These are phyloP conservation scores for Colletotrichum liriopes DNA, from an alignment of 2,329 filamentous ascomycete species.

Conservation along the genomic window DNA sequence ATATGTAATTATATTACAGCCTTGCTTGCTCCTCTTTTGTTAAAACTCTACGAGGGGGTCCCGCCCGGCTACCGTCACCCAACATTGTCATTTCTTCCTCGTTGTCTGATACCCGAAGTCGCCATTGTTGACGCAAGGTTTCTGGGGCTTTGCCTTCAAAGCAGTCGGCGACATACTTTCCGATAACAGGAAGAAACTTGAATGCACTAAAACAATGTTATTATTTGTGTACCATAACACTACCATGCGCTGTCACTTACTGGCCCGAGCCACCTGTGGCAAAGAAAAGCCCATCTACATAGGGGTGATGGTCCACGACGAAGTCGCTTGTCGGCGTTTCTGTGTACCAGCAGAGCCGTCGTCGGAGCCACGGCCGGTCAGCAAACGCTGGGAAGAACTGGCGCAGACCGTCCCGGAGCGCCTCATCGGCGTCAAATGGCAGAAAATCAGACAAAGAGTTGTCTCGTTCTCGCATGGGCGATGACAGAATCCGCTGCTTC, in stretches of 20 bases:
- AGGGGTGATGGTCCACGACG: constrained; percentile 70
- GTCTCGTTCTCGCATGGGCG: background rate
- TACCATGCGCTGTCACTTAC: constrained; percentile 40
- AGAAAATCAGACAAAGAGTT: constrained; percentile 51
- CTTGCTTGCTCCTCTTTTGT: background rate
- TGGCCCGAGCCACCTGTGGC: constrained; percentile 65
- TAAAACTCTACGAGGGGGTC: background rate
- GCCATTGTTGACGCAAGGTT: background rate
- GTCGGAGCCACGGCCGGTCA: constrained; percentile 65
- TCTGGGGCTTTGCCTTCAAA: background rate
- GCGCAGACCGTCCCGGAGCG: constrained; percentile 66
- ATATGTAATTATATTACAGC: background rate
- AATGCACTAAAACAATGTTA: background rate
- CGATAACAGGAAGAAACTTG: background rate
- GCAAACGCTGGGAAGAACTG: constrained; percentile 69
- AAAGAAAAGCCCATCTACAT: constrained; percentile 61
- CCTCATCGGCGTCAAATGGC: constrained; percentile 68
- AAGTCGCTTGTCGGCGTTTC: constrained; percentile 54
- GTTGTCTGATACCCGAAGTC: background rate
- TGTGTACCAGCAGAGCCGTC: constrained; percentile 73
- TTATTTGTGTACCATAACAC: background rate
- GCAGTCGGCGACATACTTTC: background rate
- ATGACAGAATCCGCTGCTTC: background rate
- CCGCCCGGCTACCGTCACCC: background rate
- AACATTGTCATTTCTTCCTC: background rate